Base-by-base conservation (phyloP, 108 stramenopile genomes). In the Thalassiosira profunda region DNA sequence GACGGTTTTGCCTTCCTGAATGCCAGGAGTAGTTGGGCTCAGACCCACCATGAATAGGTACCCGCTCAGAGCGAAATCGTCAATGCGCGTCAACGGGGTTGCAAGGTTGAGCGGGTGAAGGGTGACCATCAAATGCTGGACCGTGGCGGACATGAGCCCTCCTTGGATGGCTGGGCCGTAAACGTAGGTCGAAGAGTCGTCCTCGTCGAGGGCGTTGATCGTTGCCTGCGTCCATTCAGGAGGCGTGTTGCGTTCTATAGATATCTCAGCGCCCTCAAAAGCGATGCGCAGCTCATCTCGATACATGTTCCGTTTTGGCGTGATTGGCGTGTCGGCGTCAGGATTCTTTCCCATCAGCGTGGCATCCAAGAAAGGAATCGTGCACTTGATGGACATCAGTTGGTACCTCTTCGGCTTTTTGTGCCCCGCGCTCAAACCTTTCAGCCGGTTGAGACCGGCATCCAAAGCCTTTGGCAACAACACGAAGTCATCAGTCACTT, bases 81-180 rank as follows among this genome's bases (percentile, higher is more conserved):
- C 41, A 1, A 80, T 58, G 8, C 57, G 48, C 25, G 61, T 33
- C 34, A 80, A 48, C 10, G 83, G 83, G 54, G 62, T 66, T 5
- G 48, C 62, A 20, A 80, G 23, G 42, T 57, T 84, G 54, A 79
- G 47, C 11, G 81, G 81, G 20, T 69, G 44, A 9, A 82, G 37
- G 1, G 53, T 72, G 20, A 26, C 43, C 26, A 78, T 47, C 2
- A 62, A 37, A 35, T 74, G 71, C 20, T 37, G 14, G 6, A 82
- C 52, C 33, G 58, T 46, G n/a, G 79, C 5, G n/a, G 46, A 21
- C 4, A 76, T 25, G 7, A 56, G 36, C 3, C 77, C 81, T 23
- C 81, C 81, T 51, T 76, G 80, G 40, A 72, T 75, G 21, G 52
- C 15, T 10, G 70, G 70, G 17, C 80, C 75, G 40, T 72, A 81